Base-by-base conservation (phyloP, 371 early-diverging fungal species). In the Aphelidium insulamus region DNA sequence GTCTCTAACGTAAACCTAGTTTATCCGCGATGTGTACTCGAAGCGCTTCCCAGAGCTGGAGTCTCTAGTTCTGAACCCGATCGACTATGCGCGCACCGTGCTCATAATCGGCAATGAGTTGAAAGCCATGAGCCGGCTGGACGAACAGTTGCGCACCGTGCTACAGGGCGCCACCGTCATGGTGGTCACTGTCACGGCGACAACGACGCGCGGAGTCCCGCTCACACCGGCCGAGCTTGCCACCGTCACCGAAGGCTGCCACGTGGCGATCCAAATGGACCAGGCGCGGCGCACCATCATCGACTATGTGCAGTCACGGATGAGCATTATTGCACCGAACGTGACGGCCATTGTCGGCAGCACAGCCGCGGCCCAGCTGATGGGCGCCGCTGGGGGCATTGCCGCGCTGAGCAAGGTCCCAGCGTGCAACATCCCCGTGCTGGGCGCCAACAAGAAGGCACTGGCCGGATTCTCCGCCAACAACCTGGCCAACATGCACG, bases 281-380 rank as follows among this genome's bases (percentile, higher is more conserved):
- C 51, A 37, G 7, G 72, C 74, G 5, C 58, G 70, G 34, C 56
- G 54, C 37, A 74, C 64, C 67, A 73, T 95, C 23, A 61, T 81
- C 29, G 67, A 57, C 24, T 92, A 84, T 54, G 84, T 95, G 12
- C 85, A 85, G 46, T 78, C 86, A 1, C 62, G 87, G 9, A 81
- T 92, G 83, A 61, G 62, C 0, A 57, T 84, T 23, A 77, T 92
- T 43, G 92, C 97, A 2, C 97, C 97, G 10, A 92, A 92, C 34
- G 48, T 91, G 1, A 80, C 91, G 0, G 66, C 72, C 1, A 66
- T 95, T 4, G 65, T 92, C 3, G 91, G 87, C 10, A 71, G 72
- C 20, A 57, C 76, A 0, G 74, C 77, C 0, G 90, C 97, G 0
- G 92, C 97, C 10, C 77, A 80, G 45, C 45, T 95, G 23, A 64